These are phyloP conservation scores for Malassezia psittaci DNA, from an alignment of 1,284 basidiomycete genomes.

Conservation along the genomic window DNA sequence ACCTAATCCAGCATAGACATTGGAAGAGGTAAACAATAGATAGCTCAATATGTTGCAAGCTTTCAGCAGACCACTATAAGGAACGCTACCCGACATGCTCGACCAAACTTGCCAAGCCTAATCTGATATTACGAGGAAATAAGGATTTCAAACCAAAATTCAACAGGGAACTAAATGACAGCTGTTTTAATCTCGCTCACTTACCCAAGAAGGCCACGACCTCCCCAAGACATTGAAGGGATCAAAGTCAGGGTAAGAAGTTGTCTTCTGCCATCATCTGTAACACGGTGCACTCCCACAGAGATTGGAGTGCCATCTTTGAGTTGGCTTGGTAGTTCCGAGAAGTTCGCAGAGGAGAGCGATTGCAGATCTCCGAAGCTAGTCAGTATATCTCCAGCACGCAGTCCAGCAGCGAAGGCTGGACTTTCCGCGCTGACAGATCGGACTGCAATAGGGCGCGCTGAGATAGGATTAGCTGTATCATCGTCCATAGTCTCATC, in stretches of 20 bases:
- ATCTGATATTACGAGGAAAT: not conserved
- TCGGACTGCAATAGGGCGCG: slow-evolving; percentile 10
- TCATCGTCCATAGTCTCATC: not conserved
- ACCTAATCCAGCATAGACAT: slow-evolving; percentile 70
- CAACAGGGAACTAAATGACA: slow-evolving; percentile 12
- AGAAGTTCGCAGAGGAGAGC: slow-evolving; percentile 1
- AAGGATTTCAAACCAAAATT: not conserved
- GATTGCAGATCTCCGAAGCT: not conserved
- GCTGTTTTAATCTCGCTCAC: not conserved
- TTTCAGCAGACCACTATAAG: slow-evolving; percentile 42
- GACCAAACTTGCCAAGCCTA: too few relatives aligned
- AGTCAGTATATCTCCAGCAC: slow-evolving; percentile 6
- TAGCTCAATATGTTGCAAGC: slow-evolving; percentile 69
- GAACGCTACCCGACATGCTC: not conserved
- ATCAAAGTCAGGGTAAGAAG: not conserved
- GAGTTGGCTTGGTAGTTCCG: not conserved
- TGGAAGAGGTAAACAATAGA: slow-evolving; percentile 72
- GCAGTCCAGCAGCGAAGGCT: slow-evolving; percentile 1
- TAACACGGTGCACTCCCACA: not conserved
- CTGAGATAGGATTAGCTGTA: not conserved
- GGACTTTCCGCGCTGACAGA: slow-evolving; percentile 8
- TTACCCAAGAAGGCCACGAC: slow-evolving; percentile 13
- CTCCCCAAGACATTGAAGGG: slow-evolving; percentile 7
- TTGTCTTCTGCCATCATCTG: not conserved
- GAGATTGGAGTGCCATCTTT: slow-evolving; percentile 4